Evolutionary conservation across 352 stramenopile species (phyloP).

Genomic region (Globisporangium abappressorium): DNA sequence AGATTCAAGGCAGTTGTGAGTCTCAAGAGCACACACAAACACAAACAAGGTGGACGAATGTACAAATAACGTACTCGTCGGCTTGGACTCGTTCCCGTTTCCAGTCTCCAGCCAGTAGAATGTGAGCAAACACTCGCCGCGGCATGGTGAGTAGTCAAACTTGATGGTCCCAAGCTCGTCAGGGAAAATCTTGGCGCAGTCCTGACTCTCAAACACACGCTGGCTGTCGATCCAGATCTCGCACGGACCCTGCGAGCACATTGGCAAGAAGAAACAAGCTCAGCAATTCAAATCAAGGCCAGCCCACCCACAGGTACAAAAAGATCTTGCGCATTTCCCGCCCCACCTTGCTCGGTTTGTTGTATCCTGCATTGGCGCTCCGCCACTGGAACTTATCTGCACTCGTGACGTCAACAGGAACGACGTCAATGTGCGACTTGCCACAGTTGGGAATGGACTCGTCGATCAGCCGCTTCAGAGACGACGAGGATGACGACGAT

Average conservation of each 20-base stretch:
- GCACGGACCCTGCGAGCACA: constrained; percentile 28
- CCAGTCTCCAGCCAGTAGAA: constrained; percentile 47
- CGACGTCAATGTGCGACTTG: constrained; percentile 9
- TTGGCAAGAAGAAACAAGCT: neutral
- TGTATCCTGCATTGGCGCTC: constrained; percentile 16
- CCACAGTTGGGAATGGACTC: constrained; percentile 15
- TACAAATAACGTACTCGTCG: constrained; percentile 34
- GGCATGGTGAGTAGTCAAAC: constrained; percentile 44
- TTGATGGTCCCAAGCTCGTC: constrained; percentile 27
- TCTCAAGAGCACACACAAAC: neutral
- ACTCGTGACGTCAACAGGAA: constrained; percentile 16
- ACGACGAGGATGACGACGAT: neutral
- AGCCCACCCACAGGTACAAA: constrained; percentile 10
- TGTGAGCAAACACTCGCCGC: constrained; percentile 30
- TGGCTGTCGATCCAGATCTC: constrained; percentile 44
- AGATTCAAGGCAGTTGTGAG: neutral
- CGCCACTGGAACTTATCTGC: constrained; percentile 21
- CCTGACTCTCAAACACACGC: constrained; percentile 25
- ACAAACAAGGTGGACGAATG: neutral
- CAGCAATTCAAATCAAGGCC: neutral
- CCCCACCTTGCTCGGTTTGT: constrained; percentile 6
- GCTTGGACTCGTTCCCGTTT: constrained; percentile 5
- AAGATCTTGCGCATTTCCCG: neutral
- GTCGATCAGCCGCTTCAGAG: constrained; percentile 19
- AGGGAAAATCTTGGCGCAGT: constrained; percentile 37